A percentile compares a stretch with the other conserved stretches of the same genome.
Evolutionary conservation across 768 basidiomycete species (phyloP).

Genomic region (Suillus ampliporus): DNA sequence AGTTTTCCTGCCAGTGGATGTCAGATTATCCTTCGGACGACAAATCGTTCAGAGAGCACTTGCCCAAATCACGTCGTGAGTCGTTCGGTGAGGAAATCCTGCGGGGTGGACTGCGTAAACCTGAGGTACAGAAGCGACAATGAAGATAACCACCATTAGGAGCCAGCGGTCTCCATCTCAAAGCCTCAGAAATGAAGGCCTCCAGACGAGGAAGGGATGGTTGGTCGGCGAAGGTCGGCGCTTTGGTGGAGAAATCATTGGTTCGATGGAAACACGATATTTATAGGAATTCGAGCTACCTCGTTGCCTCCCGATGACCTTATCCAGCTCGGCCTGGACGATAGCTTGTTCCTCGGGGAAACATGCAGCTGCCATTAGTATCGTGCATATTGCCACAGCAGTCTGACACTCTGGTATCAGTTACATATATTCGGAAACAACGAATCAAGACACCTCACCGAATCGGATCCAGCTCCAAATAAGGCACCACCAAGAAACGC

Average conservation of each 20-base stretch:
- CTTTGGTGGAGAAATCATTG: constrained; percentile 16
- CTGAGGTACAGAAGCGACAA: not conserved
- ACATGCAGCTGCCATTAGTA: constrained; percentile 37
- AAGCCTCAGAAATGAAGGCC: constrained; percentile 38
- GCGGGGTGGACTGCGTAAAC: not conserved
- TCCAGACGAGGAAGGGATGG: constrained; percentile 31
- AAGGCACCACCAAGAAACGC: constrained; percentile 63
- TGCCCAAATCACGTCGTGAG: constrained; percentile 8
- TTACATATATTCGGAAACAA: not conserved
- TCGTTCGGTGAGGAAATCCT: constrained; percentile 8
- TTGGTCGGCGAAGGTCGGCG: constrained; percentile 38
- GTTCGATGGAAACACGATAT: not conserved
- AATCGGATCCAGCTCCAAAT: constrained; percentile 64
- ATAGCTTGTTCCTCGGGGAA: constrained; percentile 34
- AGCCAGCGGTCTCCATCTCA: constrained; percentile 38
- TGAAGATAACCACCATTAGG: constrained; percentile 18
- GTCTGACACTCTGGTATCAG: constrained; percentile 8
- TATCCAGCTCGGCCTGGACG: constrained; percentile 40
- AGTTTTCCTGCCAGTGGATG: constrained; percentile 23
- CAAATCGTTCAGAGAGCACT: not conserved
- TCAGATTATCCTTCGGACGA: not conserved
- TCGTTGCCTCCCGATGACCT: constrained; percentile 34
- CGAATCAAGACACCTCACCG: constrained; percentile 27
- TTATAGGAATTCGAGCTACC: constrained; percentile 19
- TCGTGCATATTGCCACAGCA: constrained; percentile 8